Conservation (phyloP, 2,329 filamentous ascomycete species). For the Trichocomaceae sp. region DNA sequence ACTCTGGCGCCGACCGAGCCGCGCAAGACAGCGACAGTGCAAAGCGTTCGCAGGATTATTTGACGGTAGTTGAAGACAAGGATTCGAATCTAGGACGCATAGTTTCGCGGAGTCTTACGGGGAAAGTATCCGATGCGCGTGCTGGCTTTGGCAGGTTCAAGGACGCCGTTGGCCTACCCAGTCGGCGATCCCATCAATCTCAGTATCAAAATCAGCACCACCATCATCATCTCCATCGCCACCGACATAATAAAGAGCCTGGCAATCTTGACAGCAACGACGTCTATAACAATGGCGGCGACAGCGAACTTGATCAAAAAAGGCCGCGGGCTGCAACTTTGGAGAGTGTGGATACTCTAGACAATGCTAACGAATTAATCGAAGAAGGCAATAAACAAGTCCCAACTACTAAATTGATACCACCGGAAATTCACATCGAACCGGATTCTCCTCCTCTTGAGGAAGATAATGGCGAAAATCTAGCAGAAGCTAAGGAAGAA, state of each 20-base stretch:
- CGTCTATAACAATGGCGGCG: conserved; percentile 22
- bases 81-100: conserved; percentile 52
- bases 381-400: conserved; percentile 11
- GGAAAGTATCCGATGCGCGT: conserved; percentile 70
- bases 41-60: conserved; percentile 26
- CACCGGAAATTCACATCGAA: conserved; percentile 31
- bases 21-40: conserved; percentile 26
- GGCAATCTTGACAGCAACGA: conserved; percentile 25
- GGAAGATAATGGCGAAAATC: conserved; percentile 13
- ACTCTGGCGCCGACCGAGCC: conserved; percentile 25
- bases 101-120: conserved; percentile 72
- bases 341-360: conserved; percentile 15
- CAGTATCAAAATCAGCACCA: neutral
- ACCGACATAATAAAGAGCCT: conserved; percentile 32
- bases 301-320: conserved; percentile 24
- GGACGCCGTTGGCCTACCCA: conserved; percentile 62
- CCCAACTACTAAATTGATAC: conserved; percentile 16
- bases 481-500: conserved; percentile 1
- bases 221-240: conserved; percentile 8
- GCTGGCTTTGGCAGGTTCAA: conserved; percentile 80
- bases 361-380: conserved; percentile 16
- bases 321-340: conserved; percentile 19
- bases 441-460: conserved; percentile 14
- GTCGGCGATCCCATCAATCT: conserved; percentile 33
- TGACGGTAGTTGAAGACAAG: conserved; percentile 28